Base-by-base conservation (phyloP, 768 basidiomycete species). In the Lactarius psammicola region DNA sequence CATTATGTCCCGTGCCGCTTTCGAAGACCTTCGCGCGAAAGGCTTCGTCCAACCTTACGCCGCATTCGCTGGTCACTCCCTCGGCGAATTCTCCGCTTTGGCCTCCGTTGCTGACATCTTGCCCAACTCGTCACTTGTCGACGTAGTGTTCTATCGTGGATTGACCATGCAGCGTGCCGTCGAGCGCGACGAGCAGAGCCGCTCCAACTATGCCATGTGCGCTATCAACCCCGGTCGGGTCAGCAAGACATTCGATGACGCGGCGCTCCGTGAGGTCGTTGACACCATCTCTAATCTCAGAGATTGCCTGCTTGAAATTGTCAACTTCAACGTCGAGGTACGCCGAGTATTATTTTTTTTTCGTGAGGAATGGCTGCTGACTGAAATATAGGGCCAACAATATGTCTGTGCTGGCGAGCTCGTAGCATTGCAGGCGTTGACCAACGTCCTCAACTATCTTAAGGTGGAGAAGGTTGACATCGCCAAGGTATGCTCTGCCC, bases 151-250 rank as follows among this genome's bases (percentile, higher is more conserved):
- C 84, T 99, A 98, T 78, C 94, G 97, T 75, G 97, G 97, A 71
- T 95, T 99, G 74, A 99, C 97, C 40, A 99, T 98, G 97, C 97
- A 98, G 74, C 94, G 97, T 28, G 97, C 97, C 31, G 97, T 99
- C 64, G 94, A 97, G 77, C 93, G 97, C 36, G 97, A 99, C 74
- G 81, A 89, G 2, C 81, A 91, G 64, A 95, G 95, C 73, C 86
- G 97, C 42, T 96, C 94, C 30, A 94, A 95, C 75, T 99, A 98
- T 72, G 95, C 94, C 10, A 98, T 99, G 97, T 95, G 95, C 76
- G 96, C 97, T n/a, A 92, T 97, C 71, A 98, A 99, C 76, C 96
- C 96, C 3, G 89, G 93, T 71, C 90, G 96, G 62, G 92, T 99
- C 68, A 93, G 94, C 38, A 89, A 89, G 75, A 88, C 92, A 1